Base-by-base conservation (phyloP, 306 rosid species). In the Elaeagnus macrophylla region DNA sequence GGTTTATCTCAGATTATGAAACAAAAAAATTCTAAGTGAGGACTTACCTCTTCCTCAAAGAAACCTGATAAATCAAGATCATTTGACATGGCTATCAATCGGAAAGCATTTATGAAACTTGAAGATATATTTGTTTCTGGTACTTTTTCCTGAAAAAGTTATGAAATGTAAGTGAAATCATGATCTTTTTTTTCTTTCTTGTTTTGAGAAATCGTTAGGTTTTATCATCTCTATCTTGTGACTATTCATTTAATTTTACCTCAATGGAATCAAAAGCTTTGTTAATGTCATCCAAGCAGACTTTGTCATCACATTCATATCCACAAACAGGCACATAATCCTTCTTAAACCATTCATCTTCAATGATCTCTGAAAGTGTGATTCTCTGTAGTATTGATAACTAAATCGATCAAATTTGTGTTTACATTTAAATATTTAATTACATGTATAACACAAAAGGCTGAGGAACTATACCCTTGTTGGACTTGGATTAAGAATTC, bases 31-130 rank as follows among this genome's bases (percentile, higher is more conserved):
- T 51, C 45, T 36, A 40, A 58, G 56, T 18, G 51, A 54, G 10
- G 39, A 75, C 81, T 69, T 72, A 60, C 95, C 89, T 79, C 77
- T 72, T 81, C 95, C 74, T 74, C 74, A n/a, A 87, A 87, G 50
- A 83, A 81, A 53, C 89, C 86, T 17, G 94, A 87, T 39, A 87
- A 74, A 83, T 87, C 86, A 15, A 86, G 88, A 72, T 86, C 95
- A 35, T 75, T 76, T 59, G 88, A 81, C 95, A 83, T 83, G 62
- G 94, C 95, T 76, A 87, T 87, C 56, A 87, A 61, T 59, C 75
- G 76, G 67, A 87, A 87, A 15, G 95, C 95, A 72, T 87, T 87
- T 57, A 87, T 87, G 75, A 83, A 87, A 71, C 86, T 87, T 43
- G 94, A 52, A 35, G 86, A 76, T 64, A 72, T 66, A 19, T 37